Evolutionary conservation across 1,139 yeast genomes (phyloP), one percentile per base, ranked within the genome.

Genomic region (Candida sojae): DNA sequence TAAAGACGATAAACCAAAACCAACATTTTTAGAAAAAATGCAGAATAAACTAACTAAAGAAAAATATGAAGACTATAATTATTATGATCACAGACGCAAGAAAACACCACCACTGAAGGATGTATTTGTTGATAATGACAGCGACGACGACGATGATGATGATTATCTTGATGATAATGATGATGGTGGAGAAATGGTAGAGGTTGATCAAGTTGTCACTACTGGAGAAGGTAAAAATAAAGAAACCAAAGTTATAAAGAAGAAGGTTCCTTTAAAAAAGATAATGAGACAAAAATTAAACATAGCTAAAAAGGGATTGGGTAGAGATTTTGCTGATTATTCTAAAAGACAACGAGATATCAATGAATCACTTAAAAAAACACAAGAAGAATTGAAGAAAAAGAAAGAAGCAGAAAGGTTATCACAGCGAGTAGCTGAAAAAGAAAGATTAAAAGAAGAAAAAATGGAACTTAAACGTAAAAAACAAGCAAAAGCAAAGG

Each of bases 41-140:
- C 70, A 64, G 45, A 59, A 59, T 6, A 66, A 63, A 47, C 53
- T 71, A 44, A 70, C 70, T 4, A 67, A 65, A 50, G 68, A 66
- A 39, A 66, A 70, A 45, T 71, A 71, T 48, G 55, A 64, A 17
- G 62, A 66, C 35, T 73, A 71, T 52, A 76, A 74, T 54, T 75
- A 74, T 54, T 73, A 69, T 48, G 62, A 62, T 37, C 57, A 64
- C 48, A 57, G 59, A 40, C 47, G 48, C 25, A 51, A 51, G 34
- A 48, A 54, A 34, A 31, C 35, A 2, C 41, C 41, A 29, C 41
- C 41, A 28, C 45, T 40, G 4, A 42, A 48, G 35, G 56, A 53
- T 11, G 23, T 29, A 9, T 57, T 55, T 48, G 60, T 54, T 6
- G 45, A 41, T 23, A 50, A 49, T 13, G 38, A 23, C 34, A 55